A percentile compares a stretch with the other conserved stretches of the same genome.
Evolutionary conservation across 2,329 filamentous ascomycete species (phyloP).

Genomic region (Metarhizium guizhouense): DNA sequence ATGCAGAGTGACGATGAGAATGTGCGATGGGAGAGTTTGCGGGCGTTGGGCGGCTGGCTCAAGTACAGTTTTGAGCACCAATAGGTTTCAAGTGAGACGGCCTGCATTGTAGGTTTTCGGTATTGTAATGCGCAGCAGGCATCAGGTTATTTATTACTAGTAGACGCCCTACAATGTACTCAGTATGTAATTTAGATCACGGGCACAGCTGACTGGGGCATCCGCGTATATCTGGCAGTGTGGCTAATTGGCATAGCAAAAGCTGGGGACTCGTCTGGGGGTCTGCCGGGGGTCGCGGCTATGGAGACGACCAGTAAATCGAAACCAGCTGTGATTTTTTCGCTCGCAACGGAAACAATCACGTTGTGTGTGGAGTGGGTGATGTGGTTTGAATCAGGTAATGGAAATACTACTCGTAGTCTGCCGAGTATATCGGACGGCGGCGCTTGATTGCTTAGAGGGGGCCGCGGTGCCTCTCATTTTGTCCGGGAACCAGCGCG

Average conservation of each 20-base stretch:
- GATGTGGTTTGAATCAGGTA: not conserved
- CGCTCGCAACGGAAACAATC: no score
- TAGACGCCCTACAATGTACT: not conserved
- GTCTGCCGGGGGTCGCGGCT: no score
- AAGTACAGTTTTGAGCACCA: conserved; percentile 52
- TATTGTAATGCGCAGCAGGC: not conserved
- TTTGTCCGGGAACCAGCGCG: not conserved
- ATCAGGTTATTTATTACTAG: not conserved
- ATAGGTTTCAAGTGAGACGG: conserved; percentile 9
- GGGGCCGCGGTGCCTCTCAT: no score
- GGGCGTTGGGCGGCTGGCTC: conserved; percentile 62
- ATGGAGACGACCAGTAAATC: no score
- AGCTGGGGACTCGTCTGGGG: no score
- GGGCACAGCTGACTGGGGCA: not conserved
- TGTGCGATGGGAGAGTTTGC: conserved; percentile 86
- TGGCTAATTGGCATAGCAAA: not conserved
- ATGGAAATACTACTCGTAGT: not conserved
- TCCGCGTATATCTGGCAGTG: no score
- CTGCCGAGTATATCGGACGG: not conserved
- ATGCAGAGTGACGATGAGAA: conserved; percentile 86
- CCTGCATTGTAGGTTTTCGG: not conserved
- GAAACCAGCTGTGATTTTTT: no score
- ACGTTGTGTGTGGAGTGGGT: not conserved
- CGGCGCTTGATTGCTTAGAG: not conserved
- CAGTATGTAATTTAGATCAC: not conserved